Base-by-base conservation (phyloP, 2,329 filamentous ascomycete genomes). In the Penicillium polonicum region DNA sequence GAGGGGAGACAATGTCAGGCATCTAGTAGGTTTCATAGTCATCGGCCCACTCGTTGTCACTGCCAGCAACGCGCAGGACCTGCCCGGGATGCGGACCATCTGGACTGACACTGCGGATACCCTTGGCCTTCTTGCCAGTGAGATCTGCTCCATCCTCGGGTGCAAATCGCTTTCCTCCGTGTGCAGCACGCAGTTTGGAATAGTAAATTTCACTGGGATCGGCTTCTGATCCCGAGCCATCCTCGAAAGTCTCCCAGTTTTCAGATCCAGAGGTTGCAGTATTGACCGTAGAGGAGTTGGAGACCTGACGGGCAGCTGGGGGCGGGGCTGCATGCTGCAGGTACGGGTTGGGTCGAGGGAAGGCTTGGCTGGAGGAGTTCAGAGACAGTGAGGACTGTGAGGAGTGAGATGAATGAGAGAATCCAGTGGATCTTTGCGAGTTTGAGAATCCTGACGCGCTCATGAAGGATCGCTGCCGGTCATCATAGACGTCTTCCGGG, bases 201-300 rank as follows among this genome's bases (percentile, higher is more conserved):
- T 91, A 91, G 74, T 96, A 95, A 10, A 85, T 82, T 60, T 94
- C 90, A 4, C 87, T 87, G 0, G 84, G 84, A 71, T 96, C 92
- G 25, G 80, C 79, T 70, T 93, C 90, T 0, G 83, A 81, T 67
- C 91, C 89, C 0, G 88, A 91, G 64, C 83, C 86, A 72, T 96
- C 91, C 66, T 94, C 92, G 68, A 94, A 97, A 10, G 92, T 96
- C 76, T 97, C 93, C 93, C 93, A 97, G 73, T 97, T 97, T 76
- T 97, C 93, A 4, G 91, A 96, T 1, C 90, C 91, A 5, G 90
- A 91, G 27, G 89, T 82, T 23, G 82, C 82, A 1, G 89, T 91
- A n/a, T 78, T 78, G 23, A 79, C 76, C 2, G 79, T 78, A 2
- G 90, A 92, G 1, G 88, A 88, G 63, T 86, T 86, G 7, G 88